Base-by-base conservation (phyloP, 208 protist genomes). In the Acanthamoeba polyphaga region DNA sequence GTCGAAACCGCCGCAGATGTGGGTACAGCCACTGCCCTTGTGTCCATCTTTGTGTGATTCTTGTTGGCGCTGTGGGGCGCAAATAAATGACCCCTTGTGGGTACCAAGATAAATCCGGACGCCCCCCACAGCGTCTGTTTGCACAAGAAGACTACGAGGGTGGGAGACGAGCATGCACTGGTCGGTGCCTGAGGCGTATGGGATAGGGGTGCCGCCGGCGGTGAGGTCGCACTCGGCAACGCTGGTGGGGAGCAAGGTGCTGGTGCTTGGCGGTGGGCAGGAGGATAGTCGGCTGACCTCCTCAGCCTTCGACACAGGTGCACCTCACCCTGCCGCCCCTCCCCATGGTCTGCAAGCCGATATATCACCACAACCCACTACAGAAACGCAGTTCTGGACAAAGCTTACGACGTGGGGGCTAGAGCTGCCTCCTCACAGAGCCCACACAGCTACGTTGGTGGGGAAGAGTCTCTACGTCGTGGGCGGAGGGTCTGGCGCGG, bases 391-490 rank as follows among this genome's bases (percentile, higher is more conserved):
- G 7, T 90, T 90, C 27, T 90, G 82, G 53, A 49, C 10, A 6
- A 24, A 24, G 8, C 82, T 53, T 32, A n/a, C 68, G 12, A 90
- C 17, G 1, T 70, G 82, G 58, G 82, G 82, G 2, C 19, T 29
- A 2, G 82, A 90, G 7, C 22, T 90, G 55, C 55, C 82, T 3
- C 82, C 82, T 10, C 53, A 64, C 32, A 27, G 58, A 68, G 49
- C 29, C 9, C 92, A 95, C 92, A 60, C 76, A 0, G 74, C 76
- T 4, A 89, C 92, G 22, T 19, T 76, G 17, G 92, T 95, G 49
- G 92, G 92, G 34, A 55, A 85, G 34, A 51, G n/a, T 24, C 4
- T 95, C 7, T 95, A 64, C 55, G 46, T 95, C 0, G 49, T 95
- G 9, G 92, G 92, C 1, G 92, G 92, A 8, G 74, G 70, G 13